Conservation (phyloP, 805 yeast genomes). For the Candida ovalis region DNA sequence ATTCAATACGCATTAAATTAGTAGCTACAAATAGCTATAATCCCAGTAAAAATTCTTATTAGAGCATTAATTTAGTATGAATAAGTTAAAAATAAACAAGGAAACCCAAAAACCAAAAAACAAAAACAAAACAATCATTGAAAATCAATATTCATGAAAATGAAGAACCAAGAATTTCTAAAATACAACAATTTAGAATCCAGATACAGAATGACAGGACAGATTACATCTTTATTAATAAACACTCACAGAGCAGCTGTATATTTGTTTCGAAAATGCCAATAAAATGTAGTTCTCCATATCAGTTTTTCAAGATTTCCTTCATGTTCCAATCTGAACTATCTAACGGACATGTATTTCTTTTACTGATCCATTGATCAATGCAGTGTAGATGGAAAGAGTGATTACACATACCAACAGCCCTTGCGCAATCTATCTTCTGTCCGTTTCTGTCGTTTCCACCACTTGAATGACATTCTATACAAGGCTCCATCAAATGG, state of each 20-base stretch:
- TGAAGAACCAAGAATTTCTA: not conserved
- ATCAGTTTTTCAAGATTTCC: conserved; percentile 24
- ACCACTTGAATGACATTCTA: conserved; percentile 74
- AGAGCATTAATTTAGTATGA: too few species aligned
- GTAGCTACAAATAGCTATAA: too few species aligned
- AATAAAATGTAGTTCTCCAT: not conserved
- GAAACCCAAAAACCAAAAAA: too few species aligned
- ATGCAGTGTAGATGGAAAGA: conserved; percentile 99
- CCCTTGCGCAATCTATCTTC: conserved; percentile 65
- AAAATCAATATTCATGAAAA: not conserved
- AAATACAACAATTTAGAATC: too few species aligned
- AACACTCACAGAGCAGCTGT: not conserved
- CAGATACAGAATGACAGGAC: too few species aligned
- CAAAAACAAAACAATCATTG: not conserved
- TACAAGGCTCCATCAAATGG: conserved; percentile 97
- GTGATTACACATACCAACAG: conserved; percentile 96
- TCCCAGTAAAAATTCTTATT: too few species aligned
- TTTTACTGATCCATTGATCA: conserved; percentile 88
- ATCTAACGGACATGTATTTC: conserved; percentile 96
- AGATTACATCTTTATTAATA: not conserved
- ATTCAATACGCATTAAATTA: too few species aligned
- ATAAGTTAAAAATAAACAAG: too few species aligned
- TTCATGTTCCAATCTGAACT: conserved; percentile 74
- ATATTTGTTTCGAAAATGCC: not conserved
- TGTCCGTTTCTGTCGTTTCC: conserved; percentile 40